Conservation (phyloP, 306 rosid species). For the Citrullus amarus region DNA sequence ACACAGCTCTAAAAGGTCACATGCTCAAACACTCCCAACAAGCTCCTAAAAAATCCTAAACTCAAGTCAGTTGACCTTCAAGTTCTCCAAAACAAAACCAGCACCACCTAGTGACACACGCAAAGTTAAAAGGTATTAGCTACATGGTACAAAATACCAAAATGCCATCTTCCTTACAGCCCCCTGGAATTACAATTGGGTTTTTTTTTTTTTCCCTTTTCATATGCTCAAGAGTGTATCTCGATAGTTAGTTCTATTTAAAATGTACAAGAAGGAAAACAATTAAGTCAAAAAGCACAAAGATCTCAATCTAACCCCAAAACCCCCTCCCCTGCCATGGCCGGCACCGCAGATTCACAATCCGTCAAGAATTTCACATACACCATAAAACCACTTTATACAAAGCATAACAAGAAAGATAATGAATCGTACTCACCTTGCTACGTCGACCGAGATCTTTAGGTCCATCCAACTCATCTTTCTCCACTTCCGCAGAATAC, state of each 20-base stretch:
- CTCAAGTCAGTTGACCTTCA: background rate
- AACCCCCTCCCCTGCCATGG: background rate
- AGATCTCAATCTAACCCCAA: background rate
- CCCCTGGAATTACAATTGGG: background rate
- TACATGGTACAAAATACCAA: background rate
- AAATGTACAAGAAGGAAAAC: background rate
- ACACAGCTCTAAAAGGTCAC: background rate
- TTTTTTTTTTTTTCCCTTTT: background rate
- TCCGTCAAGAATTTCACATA: background rate
- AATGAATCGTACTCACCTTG: conserved; percentile 28
- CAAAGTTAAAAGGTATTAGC: background rate
- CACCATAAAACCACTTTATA: background rate
- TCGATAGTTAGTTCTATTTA: background rate
- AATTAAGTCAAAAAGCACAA: background rate
- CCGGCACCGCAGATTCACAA: background rate
- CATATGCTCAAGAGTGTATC: background rate
- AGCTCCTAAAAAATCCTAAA: background rate
- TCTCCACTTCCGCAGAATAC: conserved; percentile 20
- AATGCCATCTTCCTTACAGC: background rate
- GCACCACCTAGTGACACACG: background rate
- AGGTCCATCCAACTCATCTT: conserved; percentile 36
- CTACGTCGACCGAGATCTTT: conserved; percentile 82
- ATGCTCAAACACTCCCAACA: background rate
- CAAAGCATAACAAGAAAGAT: background rate
- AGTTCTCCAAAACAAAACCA: background rate